Evolutionary conservation across 192 early-diverging fungal species (phyloP).

Genomic region (Neocallimastix lanati): DNA sequence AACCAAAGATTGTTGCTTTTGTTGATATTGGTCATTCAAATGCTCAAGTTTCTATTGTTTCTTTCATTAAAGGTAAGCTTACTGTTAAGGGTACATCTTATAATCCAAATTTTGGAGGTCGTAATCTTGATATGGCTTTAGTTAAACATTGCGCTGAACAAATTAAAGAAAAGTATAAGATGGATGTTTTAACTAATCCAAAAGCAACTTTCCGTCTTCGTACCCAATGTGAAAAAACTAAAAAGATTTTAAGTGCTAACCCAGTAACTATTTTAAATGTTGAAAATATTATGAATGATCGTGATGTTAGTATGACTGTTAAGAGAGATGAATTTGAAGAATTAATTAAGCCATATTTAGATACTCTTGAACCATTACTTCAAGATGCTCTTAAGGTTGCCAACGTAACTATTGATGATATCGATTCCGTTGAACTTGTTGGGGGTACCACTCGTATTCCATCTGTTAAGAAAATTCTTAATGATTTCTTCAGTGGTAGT

Average conservation of each 20-base stretch:
- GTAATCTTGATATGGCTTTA: slow-evolving; percentile 84
- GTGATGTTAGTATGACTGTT: slow-evolving; percentile 74
- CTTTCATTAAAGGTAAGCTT: slow-evolving; percentile 92
- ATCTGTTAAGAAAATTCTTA: slow-evolving; percentile 69
- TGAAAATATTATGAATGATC: slow-evolving; percentile 90
- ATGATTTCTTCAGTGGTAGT: slow-evolving; percentile 69
- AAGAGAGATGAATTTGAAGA: slow-evolving; percentile 60
- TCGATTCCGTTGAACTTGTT: slow-evolving; percentile 86
- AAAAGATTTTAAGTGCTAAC: slow-evolving; percentile 93
- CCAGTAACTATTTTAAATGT: slow-evolving; percentile 74
- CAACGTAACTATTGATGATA: slow-evolving; percentile 54
- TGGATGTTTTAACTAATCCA: slow-evolving; percentile 70
- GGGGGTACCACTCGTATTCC: slow-evolving; percentile 90
- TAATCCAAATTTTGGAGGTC: slow-evolving; percentile 87
- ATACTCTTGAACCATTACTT: slow-evolving; percentile 52
- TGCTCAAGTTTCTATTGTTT: slow-evolving; percentile 67
- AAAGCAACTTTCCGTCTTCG: slow-evolving; percentile 83
- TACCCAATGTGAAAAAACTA: slow-evolving; percentile 78
- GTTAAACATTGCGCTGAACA: slow-evolving; percentile 67
- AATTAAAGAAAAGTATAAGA: slow-evolving; percentile 89
- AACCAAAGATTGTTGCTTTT: slow-evolving; percentile 77
- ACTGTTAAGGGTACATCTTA: slow-evolving; percentile 75
- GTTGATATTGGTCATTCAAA: slow-evolving; percentile 86
- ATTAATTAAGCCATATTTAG: slow-evolving; percentile 50
- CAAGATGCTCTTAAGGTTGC: slow-evolving; percentile 57